Evolutionary conservation across 1,284 basidiomycete species (phyloP), one percentile per base, ranked within the genome.

Genomic region (Naganishia liquefaciens): DNA sequence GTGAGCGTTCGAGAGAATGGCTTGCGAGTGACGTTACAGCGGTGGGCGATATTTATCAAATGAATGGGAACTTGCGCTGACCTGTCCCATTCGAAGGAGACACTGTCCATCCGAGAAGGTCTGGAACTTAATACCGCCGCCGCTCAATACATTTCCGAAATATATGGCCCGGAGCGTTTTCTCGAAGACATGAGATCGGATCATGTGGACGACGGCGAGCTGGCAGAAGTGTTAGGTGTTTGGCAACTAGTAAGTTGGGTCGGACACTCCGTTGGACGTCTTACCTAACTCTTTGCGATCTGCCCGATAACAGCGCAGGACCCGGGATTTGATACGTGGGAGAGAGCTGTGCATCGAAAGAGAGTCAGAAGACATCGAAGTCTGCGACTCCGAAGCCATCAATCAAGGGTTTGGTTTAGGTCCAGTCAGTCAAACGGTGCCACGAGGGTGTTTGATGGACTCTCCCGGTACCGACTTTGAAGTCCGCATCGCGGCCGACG

Each of bases 211-310:
- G 46, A 40, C 15, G 10, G 7, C 6, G 57, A 50, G 37, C 40
- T 60, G 27, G 19, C 47, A 13, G 13, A 39, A 5, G 7, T 60
- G 19, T 39, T 60, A 15, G 57, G 57, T 10, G 2, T 5, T 10
- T 60, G 57, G 57, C 49, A 50, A 40, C n/a, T 60, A 37, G 57
- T 60, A 50, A 2, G 57, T 19, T n/a, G n/a, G n/a, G n/a, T n/a
- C n/a, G n/a, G n/a, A n/a, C n/a, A n/a, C n/a, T n/a, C n/a, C n/a
- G n/a, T n/a, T n/a, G n/a, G n/a, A n/a, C n/a, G n/a, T n/a, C n/a
- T n/a, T n/a, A n/a, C n/a, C n/a, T n/a, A n/a, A n/a, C n/a, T n/a
- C n/a, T n/a, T n/a, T n/a, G n/a, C n/a, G n/a, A n/a, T n/a, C n/a
- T n/a, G 21, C 4, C 7, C 13, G 2, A 21, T 46, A 9, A 11